Conservation (phyloP, 164 flowering plant species). For the Vitis rotundifolia region DNA sequence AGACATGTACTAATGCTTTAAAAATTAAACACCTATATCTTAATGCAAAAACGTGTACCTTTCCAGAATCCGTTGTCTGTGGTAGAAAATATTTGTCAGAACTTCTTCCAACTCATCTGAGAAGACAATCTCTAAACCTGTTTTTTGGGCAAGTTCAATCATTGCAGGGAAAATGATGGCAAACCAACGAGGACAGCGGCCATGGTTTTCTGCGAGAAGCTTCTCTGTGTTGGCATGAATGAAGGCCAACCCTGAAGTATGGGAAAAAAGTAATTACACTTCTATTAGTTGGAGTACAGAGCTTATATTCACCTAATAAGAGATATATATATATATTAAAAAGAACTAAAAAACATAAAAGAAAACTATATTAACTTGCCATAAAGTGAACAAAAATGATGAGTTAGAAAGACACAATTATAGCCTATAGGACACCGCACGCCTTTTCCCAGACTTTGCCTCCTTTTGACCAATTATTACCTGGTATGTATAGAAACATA, state of each 20-base stretch:
- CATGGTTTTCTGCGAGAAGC: conserved; percentile 18
- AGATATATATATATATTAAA: too few species aligned
- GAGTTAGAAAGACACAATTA: too few species aligned
- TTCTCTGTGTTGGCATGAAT: conserved; percentile 21
- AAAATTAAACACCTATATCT: not conserved
- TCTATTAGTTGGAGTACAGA: too few species aligned
- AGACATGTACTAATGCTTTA: not conserved
- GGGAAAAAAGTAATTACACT: not conserved
- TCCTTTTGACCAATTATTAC: too few species aligned
- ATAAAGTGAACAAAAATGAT: too few species aligned
- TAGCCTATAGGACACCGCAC: too few species aligned
- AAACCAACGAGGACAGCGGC: conserved; percentile 36
- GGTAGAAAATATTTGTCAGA: conserved; percentile 12
- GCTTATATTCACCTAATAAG: too few species aligned
- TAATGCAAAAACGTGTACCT: conserved; percentile 14
- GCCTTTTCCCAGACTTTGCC: too few species aligned
- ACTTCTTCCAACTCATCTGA: not conserved
- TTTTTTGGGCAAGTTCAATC: conserved; percentile 29
- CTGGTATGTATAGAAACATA: too few species aligned
- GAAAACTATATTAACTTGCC: too few species aligned
- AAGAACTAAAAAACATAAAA: too few species aligned
- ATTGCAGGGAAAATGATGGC: conserved; percentile 42
- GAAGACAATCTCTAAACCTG: conserved; percentile 10
- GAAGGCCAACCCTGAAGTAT: conserved; percentile 32
- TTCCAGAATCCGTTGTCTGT: conserved; percentile 29